Evolutionary conservation across 2,329 filamentous ascomycete species (phyloP), one percentile per base, ranked within the genome.

Genomic region (Alternaria sp.): DNA sequence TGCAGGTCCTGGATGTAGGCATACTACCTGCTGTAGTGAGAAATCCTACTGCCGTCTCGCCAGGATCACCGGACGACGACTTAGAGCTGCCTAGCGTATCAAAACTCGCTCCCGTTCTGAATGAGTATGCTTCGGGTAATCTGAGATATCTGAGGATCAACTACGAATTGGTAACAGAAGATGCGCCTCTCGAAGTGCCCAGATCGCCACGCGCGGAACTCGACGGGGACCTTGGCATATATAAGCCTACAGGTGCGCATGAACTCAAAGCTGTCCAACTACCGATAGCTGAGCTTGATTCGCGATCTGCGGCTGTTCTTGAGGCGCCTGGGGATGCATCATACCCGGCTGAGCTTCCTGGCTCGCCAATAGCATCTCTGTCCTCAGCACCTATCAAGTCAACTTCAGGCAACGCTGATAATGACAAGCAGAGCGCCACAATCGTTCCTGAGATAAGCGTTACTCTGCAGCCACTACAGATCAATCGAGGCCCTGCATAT

Each of bases 1-100:
- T 89, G 8, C 81, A 86, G 64, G 83, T 86, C 3, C 77, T 89
- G 3, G 87, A 89, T 73, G 79, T 81, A 32, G 86, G 86, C 1
- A 82, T 80, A 3, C 76, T 87, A 22, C 80, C 66, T 53, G 64
- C 64, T 14, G 54, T 65, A 5, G 38, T 68, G 12, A 54, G 46
- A 36, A 67, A 51, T 16, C 62, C 59, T 26, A 60, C 46, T 14
- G 42, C 38, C 38, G 20, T 24, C 12, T 34, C 49, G 12, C 36
- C 28, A 16, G 39, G 42, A 24, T 20, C 36, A 36, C 60, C 61
- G 12, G 28, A 57, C 14, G 60, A 71, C 3, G 70, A 72, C 36
- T 65, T 78, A 30, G 65, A 53, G 18, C 60, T 83, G 53, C 83
- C 84, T 5, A 83, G 84, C 4, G 81, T 82, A 3, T 85, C 86